These are phyloP conservation scores for Aspergillus texensis DNA, from an alignment of 2,329 filamentous ascomycete genomes.

Conservation along the genomic window DNA sequence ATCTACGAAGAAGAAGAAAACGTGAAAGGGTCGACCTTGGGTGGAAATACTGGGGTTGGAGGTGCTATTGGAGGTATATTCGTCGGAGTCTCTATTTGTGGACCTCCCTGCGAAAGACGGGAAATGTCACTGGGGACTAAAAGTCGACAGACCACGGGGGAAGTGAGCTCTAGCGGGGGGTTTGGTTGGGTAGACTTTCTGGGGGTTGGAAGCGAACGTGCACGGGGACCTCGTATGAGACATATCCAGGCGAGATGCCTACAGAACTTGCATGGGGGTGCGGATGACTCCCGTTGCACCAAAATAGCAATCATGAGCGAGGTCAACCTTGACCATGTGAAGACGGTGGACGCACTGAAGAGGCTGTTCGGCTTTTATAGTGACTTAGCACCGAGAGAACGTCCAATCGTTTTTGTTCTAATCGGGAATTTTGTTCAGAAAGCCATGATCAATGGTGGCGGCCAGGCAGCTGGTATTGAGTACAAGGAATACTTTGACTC, in stretches of 20 bases:
- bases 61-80: conserved; percentile 92
- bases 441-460: conserved; percentile 64
- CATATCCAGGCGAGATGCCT: conserved; percentile 73
- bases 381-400: conserved; percentile 62
- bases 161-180: conserved; percentile 65
- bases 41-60: conserved; percentile 79
- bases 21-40: conserved; percentile 65
- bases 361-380: conserved; percentile 78
- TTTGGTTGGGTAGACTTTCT: conserved; percentile 99
- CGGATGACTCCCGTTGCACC: conserved; percentile 37
- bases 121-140: conserved; percentile 75
- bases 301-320: conserved; percentile 80
- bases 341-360: conserved; percentile 76
- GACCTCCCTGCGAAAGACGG: conserved; percentile 86
- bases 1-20: conserved; percentile 94
- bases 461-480: conserved; percentile 80
- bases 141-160: conserved; percentile 42
- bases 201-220: conserved; percentile 85
- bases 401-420: conserved; percentile 78
- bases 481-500: conserved; percentile 97
- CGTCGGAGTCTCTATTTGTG: conserved; percentile 84
- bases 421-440: conserved; percentile 78
- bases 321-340: conserved; percentile 80
- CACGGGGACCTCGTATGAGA: conserved; percentile 80
- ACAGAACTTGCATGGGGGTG: conserved; percentile 26